Evolutionary conservation across 2,329 filamentous ascomycete species (phyloP).

Genomic region (Boeremia exigua): DNA sequence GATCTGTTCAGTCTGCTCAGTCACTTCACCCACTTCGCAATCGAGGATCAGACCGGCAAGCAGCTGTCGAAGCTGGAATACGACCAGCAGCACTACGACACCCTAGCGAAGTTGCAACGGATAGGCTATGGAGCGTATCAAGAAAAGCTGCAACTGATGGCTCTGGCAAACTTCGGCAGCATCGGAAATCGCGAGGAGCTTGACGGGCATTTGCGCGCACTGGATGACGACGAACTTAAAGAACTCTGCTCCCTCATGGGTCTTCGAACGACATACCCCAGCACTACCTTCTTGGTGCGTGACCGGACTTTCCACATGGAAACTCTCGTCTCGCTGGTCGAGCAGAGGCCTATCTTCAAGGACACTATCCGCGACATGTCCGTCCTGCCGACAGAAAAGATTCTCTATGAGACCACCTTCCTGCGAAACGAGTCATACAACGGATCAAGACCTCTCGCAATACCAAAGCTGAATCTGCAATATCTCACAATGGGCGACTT

Average conservation of each 20-base stretch:
- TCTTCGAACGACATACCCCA: conserved; percentile 83
- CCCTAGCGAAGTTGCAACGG: conserved; percentile 79
- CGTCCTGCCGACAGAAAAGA: conserved; percentile 81
- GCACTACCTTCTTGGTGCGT: conserved; percentile 67
- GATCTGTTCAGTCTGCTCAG: conserved; percentile 81
- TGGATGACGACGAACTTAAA: conserved; percentile 77
- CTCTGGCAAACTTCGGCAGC: conserved; percentile 89
- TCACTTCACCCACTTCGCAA: conserved; percentile 86
- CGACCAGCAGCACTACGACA: conserved; percentile 79
- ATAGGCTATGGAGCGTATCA: conserved; percentile 79
- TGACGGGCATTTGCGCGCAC: conserved; percentile 71
- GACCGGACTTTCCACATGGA: conserved; percentile 73
- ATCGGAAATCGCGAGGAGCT: conserved; percentile 83
- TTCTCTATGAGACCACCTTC: conserved; percentile 79
- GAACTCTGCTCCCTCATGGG: conserved; percentile 73
- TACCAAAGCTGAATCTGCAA: conserved; percentile 94
- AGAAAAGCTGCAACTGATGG: conserved; percentile 87
- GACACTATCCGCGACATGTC: conserved; percentile 74
- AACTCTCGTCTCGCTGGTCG: conserved; percentile 74
- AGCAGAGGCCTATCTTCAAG: conserved; percentile 81
- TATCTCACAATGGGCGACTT: conserved; percentile 96
- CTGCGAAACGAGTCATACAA: conserved; percentile 86
- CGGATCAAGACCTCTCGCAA: conserved; percentile 82
- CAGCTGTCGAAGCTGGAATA: conserved; percentile 75
- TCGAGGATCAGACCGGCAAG: conserved; percentile 87